Conservation (phyloP, 176 grass and related monocot genomes). For the Tuctoria greenei region DNA sequence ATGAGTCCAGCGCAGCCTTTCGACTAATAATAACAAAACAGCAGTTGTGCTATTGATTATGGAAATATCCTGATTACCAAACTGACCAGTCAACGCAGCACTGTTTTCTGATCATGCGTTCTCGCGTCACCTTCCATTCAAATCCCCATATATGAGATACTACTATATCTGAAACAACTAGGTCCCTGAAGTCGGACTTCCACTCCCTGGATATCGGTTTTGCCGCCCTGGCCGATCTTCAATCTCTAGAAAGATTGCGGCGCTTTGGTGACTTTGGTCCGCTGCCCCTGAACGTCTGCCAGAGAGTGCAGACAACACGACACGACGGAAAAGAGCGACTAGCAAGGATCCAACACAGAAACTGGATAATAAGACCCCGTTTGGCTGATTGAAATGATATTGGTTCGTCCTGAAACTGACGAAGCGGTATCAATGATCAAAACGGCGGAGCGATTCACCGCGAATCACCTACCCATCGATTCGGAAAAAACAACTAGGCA, state of each 20-base stretch:
- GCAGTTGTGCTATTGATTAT: not conserved
- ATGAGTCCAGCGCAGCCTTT: not conserved
- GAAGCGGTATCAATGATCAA: too few species aligned
- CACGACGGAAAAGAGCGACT: not conserved
- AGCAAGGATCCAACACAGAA: not conserved
- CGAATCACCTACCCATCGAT: too few species aligned
- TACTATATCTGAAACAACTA: not conserved
- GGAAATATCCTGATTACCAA: not conserved
- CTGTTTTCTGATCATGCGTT: not conserved
- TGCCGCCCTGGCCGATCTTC: slow-evolving; percentile 2
- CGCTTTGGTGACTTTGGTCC: not conserved
- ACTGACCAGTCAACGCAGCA: not conserved
- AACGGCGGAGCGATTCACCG: too few species aligned
- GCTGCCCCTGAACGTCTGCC: not conserved
- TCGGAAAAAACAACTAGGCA: too few species aligned
- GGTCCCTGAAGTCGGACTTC: not conserved
- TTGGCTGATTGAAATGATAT: too few species aligned
- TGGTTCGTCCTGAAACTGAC: too few species aligned
- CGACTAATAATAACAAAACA: not conserved
- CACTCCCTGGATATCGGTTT: not conserved
- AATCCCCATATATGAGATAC: not conserved
- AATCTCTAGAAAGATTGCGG: slow-evolving; percentile 1
- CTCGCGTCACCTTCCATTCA: not conserved
- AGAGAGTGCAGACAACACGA: not conserved
- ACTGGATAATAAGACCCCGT: too few species aligned